Percentiles rank a stretch among this genome's conserved stretches.
Evolutionary conservation across 768 basidiomycete genomes (phyloP).

Genomic region (Boletellus ananas): DNA sequence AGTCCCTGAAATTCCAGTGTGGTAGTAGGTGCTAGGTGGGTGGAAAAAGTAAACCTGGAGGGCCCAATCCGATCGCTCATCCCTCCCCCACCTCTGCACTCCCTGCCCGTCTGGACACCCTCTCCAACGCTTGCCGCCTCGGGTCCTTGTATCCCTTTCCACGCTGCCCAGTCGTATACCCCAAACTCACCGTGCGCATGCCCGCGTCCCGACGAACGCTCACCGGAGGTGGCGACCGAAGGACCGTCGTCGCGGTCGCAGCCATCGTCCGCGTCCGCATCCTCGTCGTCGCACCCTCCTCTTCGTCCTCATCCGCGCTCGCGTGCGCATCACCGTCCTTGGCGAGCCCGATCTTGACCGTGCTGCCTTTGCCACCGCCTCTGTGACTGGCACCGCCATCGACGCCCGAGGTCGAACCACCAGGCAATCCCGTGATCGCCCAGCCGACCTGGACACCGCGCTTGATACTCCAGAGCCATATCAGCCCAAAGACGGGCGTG

Average conservation of each 20-base stretch:
- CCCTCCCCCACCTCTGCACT: conserved; percentile 15
- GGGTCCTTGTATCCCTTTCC: conserved; percentile 14
- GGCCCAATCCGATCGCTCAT: conserved; percentile 1
- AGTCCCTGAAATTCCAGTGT: too few relatives aligned
- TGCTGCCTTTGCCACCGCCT: not conserved
- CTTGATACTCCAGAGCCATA: conserved; percentile 90
- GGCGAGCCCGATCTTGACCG: not conserved
- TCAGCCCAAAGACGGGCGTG: conserved; percentile 72
- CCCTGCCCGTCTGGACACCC: conserved; percentile 12
- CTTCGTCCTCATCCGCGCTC: conserved; percentile 8
- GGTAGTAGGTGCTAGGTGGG: too few relatives aligned
- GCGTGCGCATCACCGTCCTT: not conserved
- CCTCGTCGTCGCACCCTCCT: not conserved
- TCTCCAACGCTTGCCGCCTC: conserved; percentile 23
- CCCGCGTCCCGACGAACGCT: conserved; percentile 18
- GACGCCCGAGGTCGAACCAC: conserved; percentile 5
- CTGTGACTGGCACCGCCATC: not conserved
- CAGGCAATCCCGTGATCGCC: conserved; percentile 61
- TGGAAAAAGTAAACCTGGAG: not conserved
- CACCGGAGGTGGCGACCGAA: not conserved
- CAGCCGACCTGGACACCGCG: conserved; percentile 76
- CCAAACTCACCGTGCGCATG: conserved; percentile 26
- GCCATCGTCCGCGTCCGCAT: too few relatives aligned
- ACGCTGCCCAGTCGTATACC: conserved; percentile 17
- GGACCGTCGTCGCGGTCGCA: too few relatives aligned